These are phyloP conservation scores for Botryosphaeria dothidea DNA, from an alignment of 2,329 filamentous ascomycete genomes.

Conservation along the genomic window DNA sequence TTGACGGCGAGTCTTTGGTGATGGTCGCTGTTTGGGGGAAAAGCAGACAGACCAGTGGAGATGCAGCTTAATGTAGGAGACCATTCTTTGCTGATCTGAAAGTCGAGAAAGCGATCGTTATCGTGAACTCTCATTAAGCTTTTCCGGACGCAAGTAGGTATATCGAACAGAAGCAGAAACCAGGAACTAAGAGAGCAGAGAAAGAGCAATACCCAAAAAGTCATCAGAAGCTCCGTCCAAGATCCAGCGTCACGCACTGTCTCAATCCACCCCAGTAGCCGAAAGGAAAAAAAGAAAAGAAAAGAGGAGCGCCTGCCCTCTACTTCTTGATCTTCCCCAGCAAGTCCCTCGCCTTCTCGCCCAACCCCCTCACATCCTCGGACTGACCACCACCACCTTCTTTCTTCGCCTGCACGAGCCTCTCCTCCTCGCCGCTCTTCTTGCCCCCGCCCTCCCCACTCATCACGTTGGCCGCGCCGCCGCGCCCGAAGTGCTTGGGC, in stretches of 20 bases:
- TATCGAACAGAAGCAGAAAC: neutral
- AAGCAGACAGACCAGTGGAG: too few species aligned
- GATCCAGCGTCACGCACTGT: too few species aligned
- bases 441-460: conserved; percentile 34
- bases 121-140: neutral
- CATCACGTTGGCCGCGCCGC: conserved; percentile 72
- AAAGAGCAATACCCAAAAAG: neutral
- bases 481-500: conserved; percentile 68
- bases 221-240: too few species aligned
- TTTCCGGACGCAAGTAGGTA: neutral
- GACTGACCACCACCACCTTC: conserved; percentile 39
- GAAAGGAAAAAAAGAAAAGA: neutral
- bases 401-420: conserved; percentile 42
- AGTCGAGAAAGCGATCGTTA: neutral
- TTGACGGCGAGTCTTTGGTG: neutral
- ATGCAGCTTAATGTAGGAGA: too few species aligned
- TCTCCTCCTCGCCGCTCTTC: conserved; percentile 41
- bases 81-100: too few species aligned
- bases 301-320: too few species aligned
- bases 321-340: conserved; percentile 46
- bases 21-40: neutral
- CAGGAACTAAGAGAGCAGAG: too few species aligned
- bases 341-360: conserved; percentile 57
- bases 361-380: conserved; percentile 40
- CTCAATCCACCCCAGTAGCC: too few species aligned